Conservation (phyloP, 371 early-diverging fungal genomes). For the Blakeslea trispora region DNA sequence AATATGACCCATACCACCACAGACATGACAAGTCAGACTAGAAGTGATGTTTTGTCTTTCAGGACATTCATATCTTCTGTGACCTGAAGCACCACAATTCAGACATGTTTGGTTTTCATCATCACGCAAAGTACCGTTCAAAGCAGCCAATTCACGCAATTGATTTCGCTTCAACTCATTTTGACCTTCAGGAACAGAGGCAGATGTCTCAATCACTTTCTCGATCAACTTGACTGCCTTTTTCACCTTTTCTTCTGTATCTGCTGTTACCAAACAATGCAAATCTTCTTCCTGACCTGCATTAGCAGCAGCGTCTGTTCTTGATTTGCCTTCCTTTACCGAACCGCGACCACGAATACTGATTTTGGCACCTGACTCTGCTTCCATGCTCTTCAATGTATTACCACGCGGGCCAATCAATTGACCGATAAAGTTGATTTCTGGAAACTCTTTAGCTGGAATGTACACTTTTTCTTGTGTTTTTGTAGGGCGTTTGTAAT, state of each 20-base stretch:
- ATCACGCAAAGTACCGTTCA: conserved; percentile 95
- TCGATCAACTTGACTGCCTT: conserved; percentile 86
- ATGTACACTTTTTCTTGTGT: conserved; percentile 92
- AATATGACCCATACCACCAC: conserved; percentile 91
- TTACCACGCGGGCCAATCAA: conserved; percentile 97
- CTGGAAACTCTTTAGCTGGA: conserved; percentile 93
- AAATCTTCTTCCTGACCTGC: conserved; percentile 92
- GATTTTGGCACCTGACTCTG: conserved; percentile 93
- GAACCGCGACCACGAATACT: conserved; percentile 96
- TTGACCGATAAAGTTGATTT: conserved; percentile 96
- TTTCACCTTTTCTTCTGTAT: conserved; percentile 85
- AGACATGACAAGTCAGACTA: conserved; percentile 86
- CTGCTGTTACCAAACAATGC: conserved; percentile 91
- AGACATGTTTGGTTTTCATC: conserved; percentile 93
- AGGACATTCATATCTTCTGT: conserved; percentile 91
- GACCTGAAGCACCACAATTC: conserved; percentile 92
- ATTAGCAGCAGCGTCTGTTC: conserved; percentile 63
- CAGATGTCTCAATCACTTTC: conserved; percentile 93
- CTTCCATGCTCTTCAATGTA: conserved; percentile 92
- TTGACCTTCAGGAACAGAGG: conserved; percentile 91
- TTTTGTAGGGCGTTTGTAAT: conserved; percentile 86
- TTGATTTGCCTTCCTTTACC: conserved; percentile 93
- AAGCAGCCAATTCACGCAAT: conserved; percentile 90
- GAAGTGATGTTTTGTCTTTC: conserved; percentile 87
- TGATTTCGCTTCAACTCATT: conserved; percentile 94